Conservation (phyloP, 1,284 basidiomycete genomes). For the Trichosporon coremiiforme region DNA sequence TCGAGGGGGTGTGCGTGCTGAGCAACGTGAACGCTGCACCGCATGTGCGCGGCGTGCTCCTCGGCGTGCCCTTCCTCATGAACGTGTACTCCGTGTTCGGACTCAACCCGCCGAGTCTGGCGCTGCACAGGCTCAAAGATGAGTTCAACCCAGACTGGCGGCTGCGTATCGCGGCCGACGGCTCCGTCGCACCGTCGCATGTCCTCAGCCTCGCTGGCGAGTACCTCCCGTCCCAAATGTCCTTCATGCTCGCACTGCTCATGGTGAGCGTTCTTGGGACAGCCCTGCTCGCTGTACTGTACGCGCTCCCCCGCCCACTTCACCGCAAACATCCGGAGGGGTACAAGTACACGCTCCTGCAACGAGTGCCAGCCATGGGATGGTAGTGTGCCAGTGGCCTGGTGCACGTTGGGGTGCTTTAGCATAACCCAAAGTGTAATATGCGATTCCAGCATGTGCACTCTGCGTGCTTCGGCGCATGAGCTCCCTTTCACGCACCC, state of each 20-base stretch:
- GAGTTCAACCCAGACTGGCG: slow-evolving; percentile 1
- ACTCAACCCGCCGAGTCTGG: background rate
- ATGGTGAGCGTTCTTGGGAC: background rate
- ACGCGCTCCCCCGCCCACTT: background rate
- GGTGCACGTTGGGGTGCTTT: background rate
- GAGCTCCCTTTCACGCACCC: background rate
- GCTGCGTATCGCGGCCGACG: background rate
- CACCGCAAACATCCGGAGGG: background rate
- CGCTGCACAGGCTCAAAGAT: background rate
- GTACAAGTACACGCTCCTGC: slow-evolving; percentile 7
- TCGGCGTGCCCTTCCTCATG: slow-evolving; percentile 75
- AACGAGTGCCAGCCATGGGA: background rate
- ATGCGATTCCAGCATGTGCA: background rate
- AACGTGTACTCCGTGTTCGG: slow-evolving; percentile 75
- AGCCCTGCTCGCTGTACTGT: background rate
- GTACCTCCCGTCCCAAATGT: background rate
- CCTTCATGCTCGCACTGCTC: background rate
- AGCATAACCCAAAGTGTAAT: background rate
- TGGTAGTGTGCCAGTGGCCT: background rate
- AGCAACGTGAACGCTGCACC: slow-evolving; percentile 3
- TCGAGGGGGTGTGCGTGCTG: slow-evolving; percentile 4
- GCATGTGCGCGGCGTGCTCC: slow-evolving; percentile 30
- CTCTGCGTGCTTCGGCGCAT: background rate
- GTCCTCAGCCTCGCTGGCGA: background rate
- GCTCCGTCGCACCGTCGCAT: background rate